Conservation (phyloP, 345 rosid genomes). For the Turritis glabra region DNA sequence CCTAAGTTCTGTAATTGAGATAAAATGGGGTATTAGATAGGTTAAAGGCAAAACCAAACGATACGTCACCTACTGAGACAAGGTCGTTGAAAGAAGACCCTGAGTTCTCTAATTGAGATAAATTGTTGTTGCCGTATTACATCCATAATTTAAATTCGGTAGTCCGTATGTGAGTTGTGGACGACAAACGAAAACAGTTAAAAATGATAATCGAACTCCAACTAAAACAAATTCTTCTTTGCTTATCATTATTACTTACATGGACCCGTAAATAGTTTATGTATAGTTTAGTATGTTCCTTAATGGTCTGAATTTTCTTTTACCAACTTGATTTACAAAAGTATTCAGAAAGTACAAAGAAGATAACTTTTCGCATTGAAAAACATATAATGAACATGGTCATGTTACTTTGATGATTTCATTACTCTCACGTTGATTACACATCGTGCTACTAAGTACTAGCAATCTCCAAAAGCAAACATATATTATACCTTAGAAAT, state of each 20-base stretch:
- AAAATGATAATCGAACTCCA: neutral
- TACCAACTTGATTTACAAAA: conserved; percentile 35
- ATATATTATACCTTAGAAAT: conserved; percentile 8
- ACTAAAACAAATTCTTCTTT: conserved; percentile 14
- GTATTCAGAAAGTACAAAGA: conserved; percentile 31
- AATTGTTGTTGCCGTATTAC: too few species aligned
- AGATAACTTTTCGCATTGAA: conserved; percentile 27
- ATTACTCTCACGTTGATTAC: conserved; percentile 35
- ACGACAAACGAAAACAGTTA: neutral
- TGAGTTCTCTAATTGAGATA: too few species aligned
- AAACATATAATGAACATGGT: conserved; percentile 35
- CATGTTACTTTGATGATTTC: conserved; percentile 43
- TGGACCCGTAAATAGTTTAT: conserved; percentile 26
- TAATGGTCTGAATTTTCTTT: conserved; percentile 22
- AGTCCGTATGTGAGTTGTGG: neutral
- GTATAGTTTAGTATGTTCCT: conserved; percentile 18
- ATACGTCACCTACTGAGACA: too few species aligned
- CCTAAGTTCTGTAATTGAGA: neutral
- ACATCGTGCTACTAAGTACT: conserved; percentile 40
- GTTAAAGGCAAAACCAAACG: too few species aligned
- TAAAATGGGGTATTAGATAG: neutral
- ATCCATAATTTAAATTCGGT: too few species aligned
- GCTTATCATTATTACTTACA: conserved; percentile 11
- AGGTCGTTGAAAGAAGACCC: too few species aligned
- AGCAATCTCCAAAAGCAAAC: conserved; percentile 34